Evolutionary conservation across 2,329 filamentous ascomycete genomes (phyloP).

Genomic region (Aureobasidium sp.): DNA sequence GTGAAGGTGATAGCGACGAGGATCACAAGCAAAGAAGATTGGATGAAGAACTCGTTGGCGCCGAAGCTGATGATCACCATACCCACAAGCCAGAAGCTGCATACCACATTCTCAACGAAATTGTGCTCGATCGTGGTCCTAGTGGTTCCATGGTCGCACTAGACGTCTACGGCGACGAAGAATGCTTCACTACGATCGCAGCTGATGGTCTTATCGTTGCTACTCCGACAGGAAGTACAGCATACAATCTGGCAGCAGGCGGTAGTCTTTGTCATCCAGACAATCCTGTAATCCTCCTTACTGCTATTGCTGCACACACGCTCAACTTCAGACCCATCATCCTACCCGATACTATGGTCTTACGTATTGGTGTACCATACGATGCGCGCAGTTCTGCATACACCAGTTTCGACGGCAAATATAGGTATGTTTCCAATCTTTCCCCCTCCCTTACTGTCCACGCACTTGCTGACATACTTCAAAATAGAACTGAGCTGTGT

Average conservation of each 20-base stretch:
- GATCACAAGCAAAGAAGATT: constrained; percentile 65
- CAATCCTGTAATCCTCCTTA: constrained; percentile 95
- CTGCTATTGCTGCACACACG: constrained; percentile 94
- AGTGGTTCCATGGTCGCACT: constrained; percentile 95
- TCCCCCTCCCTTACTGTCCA: neutral
- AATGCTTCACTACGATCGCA: constrained; percentile 93
- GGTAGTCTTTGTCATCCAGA: constrained; percentile 96
- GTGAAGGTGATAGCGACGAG: constrained; percentile 35
- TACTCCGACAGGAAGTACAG: constrained; percentile 94
- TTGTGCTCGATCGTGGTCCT: constrained; percentile 95
- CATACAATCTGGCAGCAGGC: constrained; percentile 96
- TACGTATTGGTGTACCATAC: constrained; percentile 95
- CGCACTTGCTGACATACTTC: neutral
- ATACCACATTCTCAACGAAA: constrained; percentile 93
- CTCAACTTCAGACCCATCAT: constrained; percentile 98
- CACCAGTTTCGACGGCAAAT: constrained; percentile 98
- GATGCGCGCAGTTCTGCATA: constrained; percentile 89
- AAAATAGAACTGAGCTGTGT: constrained; percentile 60
- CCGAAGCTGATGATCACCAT: constrained; percentile 83
- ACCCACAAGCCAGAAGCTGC: constrained; percentile 89
- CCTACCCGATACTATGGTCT: constrained; percentile 93
- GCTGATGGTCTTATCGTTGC: constrained; percentile 95
- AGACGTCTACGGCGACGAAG: constrained; percentile 94
- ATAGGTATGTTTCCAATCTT: constrained; percentile 58
- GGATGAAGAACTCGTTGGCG: constrained; percentile 90